These are phyloP conservation scores for Diaporthe nobilis DNA, from an alignment of 2,329 filamentous ascomycete species.

Conservation along the genomic window DNA sequence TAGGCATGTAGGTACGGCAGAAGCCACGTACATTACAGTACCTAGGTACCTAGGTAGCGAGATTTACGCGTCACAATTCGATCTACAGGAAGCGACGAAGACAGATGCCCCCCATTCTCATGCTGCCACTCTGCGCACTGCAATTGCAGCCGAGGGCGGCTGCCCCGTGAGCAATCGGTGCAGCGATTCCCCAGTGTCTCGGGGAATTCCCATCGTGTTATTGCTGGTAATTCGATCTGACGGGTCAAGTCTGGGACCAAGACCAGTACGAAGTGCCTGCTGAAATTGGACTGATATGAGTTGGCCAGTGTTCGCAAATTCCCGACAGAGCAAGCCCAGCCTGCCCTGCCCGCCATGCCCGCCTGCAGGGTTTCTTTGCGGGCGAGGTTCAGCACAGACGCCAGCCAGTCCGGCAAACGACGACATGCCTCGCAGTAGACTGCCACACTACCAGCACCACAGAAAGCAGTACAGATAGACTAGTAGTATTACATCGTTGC, in stretches of 20 bases:
- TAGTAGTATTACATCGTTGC: neutral
- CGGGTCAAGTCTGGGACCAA: neutral
- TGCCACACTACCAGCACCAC: neutral
- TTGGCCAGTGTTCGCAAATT: constrained; percentile 22
- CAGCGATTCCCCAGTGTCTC: constrained; percentile 26
- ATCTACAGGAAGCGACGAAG: neutral
- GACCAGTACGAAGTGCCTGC: neutral
- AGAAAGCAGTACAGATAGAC: neutral
- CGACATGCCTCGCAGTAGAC: neutral
- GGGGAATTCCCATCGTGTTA: constrained; percentile 27
- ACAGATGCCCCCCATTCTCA: neutral
- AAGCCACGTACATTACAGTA: neutral
- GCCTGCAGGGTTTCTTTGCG: neutral
- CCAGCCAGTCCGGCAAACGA: constrained; percentile 11
- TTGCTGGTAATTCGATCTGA: constrained; percentile 16
- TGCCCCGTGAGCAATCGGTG: constrained; percentile 11
- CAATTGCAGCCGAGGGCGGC: neutral
- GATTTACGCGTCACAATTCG: constrained; percentile 1
- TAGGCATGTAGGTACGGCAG: neutral
- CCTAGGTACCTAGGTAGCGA: neutral
- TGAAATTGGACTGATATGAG: constrained; percentile 23
- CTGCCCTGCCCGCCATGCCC: neutral
- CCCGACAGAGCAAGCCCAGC: constrained; percentile 9
- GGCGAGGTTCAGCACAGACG: constrained; percentile 25
- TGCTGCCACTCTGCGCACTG: neutral